Evolutionary conservation across 306 rosid species (phyloP).

Genomic region (Malus sylvestris): DNA sequence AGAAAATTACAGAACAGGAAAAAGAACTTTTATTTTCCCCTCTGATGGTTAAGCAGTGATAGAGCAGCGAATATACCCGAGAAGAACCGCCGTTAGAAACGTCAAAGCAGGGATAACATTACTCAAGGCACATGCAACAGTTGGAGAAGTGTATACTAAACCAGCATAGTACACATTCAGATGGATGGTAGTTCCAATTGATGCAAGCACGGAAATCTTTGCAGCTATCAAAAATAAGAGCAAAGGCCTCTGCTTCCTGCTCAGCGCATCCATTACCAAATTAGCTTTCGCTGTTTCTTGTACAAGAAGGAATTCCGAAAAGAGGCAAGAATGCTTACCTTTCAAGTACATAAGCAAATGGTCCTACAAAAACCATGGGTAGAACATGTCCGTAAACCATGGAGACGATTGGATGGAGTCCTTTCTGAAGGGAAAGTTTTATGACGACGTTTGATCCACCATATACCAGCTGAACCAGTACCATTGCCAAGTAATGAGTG

Average conservation of each 20-base stretch:
- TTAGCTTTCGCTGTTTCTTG: background rate
- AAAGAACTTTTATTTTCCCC: background rate
- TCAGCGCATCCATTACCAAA: background rate
- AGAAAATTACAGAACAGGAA: background rate
- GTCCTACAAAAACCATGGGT: conserved; percentile 15
- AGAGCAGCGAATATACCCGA: conserved; percentile 10
- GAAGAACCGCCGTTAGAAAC: conserved; percentile 20
- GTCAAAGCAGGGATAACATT: conserved; percentile 32
- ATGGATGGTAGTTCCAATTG: conserved; percentile 27
- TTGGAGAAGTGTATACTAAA: conserved; percentile 22
- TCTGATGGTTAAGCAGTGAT: too few relatives aligned
- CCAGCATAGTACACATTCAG: conserved; percentile 29
- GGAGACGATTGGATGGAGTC: conserved; percentile 26
- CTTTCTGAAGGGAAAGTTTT: conserved; percentile 15
- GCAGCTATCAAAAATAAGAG: conserved; percentile 7
- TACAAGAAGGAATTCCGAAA: background rate
- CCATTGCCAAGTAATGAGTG: conserved; percentile 14
- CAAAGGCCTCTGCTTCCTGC: background rate
- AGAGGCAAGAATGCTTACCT: conserved; percentile 6
- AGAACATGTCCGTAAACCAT: conserved; percentile 27
- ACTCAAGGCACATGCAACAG: conserved; percentile 25
- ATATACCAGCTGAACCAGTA: conserved; percentile 3
- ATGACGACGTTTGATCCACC: conserved; percentile 8
- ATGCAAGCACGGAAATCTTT: conserved; percentile 22
- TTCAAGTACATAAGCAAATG: conserved; percentile 24